phyloP scores from a whole-genome alignment of 2,329 filamentous ascomycete genomes.

The Proliferodiscus dingleyae region DNA sequence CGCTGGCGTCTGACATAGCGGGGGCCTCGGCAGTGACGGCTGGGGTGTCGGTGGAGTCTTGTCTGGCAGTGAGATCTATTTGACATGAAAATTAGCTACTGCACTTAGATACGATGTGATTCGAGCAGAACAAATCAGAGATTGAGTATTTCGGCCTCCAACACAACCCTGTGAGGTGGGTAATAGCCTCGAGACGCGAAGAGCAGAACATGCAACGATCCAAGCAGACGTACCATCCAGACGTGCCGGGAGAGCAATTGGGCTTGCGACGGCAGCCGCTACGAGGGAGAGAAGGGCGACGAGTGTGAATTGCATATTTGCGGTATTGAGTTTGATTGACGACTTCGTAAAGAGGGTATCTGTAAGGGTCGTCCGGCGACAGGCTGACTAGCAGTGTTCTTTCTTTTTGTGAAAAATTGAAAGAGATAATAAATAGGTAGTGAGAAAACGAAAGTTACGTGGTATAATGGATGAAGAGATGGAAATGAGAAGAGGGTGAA shows the following conservation, averaged over 20 bases:
- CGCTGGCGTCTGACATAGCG: constrained; percentile 23
- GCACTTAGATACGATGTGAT: neutral
- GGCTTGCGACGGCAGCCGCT: constrained; percentile 24
- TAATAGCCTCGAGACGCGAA: too few species aligned
- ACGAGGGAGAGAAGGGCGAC: constrained; percentile 25
- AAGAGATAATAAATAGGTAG: constrained; percentile 14
- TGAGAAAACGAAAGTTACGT: constrained; percentile 14
- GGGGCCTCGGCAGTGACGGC: constrained; percentile 16
- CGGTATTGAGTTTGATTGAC: constrained; percentile 11
- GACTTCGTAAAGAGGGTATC: constrained; percentile 8
- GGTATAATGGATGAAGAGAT: constrained; percentile 13
- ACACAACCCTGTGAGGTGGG: too few species aligned
- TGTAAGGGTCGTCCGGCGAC: constrained; percentile 29
- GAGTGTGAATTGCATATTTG: constrained; percentile 29
- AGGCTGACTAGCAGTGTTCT: constrained; percentile 11
- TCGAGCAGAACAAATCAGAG: neutral
- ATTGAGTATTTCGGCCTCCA: neutral
- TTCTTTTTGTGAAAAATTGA: neutral
- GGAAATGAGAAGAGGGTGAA: constrained; percentile 3
- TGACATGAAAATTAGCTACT: neutral
- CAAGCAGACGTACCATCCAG: constrained; percentile 25
- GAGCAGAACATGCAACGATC: too few species aligned
- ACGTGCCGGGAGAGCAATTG: constrained; percentile 17
- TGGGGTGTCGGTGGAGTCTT: constrained; percentile 2
- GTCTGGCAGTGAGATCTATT: constrained; percentile 14